phyloP scores from a whole-genome alignment of 1,139 yeast species.

The Meyerozyma carpophila region DNA sequence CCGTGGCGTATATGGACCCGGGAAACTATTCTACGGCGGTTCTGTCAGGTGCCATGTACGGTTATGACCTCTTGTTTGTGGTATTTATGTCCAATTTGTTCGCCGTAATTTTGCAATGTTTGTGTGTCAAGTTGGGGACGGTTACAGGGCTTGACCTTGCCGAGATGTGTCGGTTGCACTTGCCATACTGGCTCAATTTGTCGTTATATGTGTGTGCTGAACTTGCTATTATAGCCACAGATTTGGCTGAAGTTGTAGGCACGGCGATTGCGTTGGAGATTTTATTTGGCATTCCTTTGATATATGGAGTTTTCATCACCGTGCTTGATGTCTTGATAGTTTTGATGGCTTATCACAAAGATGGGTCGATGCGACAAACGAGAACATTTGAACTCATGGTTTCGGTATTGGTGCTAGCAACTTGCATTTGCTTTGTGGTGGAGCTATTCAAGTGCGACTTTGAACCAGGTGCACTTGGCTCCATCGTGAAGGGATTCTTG shows the following conservation, averaged over 20 bases:
- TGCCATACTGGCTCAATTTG: constrained; percentile 54
- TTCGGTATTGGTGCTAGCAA: constrained; percentile 52
- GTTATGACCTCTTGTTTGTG: constrained; percentile 58
- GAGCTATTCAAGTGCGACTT: constrained; percentile 52
- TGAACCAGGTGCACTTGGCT: constrained; percentile 26
- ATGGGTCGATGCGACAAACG: constrained; percentile 62
- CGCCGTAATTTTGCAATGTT: constrained; percentile 66
- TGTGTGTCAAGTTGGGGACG: constrained; percentile 72
- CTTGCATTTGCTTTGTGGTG: constrained; percentile 61
- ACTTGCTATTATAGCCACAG: constrained; percentile 73
- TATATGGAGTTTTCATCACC: constrained; percentile 63
- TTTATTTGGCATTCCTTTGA: constrained; percentile 59
- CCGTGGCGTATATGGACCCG: constrained; percentile 79
- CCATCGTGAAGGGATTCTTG: constrained; percentile 53
- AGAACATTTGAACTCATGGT: constrained; percentile 65
- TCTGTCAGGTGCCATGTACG: constrained; percentile 70
- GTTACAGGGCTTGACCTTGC: constrained; percentile 77
- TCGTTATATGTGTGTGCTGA: constrained; percentile 62
- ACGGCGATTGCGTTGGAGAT: constrained; percentile 73
- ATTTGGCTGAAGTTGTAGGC: constrained; percentile 78
- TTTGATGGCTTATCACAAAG: constrained; percentile 64
- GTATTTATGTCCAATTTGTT: constrained; percentile 61
- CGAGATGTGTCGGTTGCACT: constrained; percentile 63
- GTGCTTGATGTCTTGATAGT: constrained; percentile 69
- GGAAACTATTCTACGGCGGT: constrained; percentile 81